Conservation (phyloP, 345 rosid genomes). For the Tarenaya hassleriana region DNA sequence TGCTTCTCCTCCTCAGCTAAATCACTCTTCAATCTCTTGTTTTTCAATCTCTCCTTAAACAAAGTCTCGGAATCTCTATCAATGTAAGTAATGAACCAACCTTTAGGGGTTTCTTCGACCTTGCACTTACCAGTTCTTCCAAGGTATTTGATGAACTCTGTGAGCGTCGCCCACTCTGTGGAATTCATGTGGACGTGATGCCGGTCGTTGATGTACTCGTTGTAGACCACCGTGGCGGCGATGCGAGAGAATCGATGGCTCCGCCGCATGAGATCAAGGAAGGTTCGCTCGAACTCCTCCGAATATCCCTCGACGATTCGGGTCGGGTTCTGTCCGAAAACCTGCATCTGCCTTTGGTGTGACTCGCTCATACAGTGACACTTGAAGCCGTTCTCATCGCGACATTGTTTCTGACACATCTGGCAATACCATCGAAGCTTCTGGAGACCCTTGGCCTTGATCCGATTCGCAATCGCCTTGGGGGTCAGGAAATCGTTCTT, state of each 20-base stretch:
- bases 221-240: conserved; percentile 93
- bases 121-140: conserved; percentile 85
- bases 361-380: conserved; percentile 98
- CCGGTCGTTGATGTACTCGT: conserved; percentile 83
- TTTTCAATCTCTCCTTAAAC: conserved; percentile 81
- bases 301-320: conserved; percentile 83
- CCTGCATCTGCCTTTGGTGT: conserved; percentile 94
- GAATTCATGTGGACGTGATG: conserved; percentile 94
- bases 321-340: conserved; percentile 71
- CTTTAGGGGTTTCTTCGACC: conserved; percentile 93
- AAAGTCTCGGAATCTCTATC: conserved; percentile 80
- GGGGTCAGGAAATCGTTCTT: conserved; percentile 93
- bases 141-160: conserved; percentile 77
- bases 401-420: conserved; percentile 97
- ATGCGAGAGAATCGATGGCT: conserved; percentile 88
- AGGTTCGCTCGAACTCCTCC: conserved; percentile 67
- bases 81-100: conserved; percentile 91
- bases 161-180: conserved; percentile 83
- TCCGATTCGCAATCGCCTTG: conserved; percentile 83
- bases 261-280: conserved; percentile 73
- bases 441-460: conserved; percentile 92
- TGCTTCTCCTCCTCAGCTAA: conserved; percentile 90
- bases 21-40: conserved; percentile 67
- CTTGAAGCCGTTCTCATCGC: conserved; percentile 97
- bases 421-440: conserved; percentile 98